Conservation (phyloP, 2,329 filamentous ascomycete species). For the Colletotrichum melonis region DNA sequence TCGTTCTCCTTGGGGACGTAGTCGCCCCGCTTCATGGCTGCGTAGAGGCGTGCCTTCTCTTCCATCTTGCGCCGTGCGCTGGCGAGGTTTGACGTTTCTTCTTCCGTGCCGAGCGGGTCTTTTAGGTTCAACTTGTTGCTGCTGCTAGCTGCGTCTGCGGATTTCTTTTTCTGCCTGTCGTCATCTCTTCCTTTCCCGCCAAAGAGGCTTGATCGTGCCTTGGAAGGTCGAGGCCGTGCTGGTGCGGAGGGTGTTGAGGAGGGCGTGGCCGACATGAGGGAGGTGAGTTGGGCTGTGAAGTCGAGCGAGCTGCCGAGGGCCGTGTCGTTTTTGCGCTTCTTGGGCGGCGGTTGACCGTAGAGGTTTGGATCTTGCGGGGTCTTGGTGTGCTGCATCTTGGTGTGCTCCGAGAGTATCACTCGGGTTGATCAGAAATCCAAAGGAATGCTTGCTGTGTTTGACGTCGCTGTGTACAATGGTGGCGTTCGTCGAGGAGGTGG, state of each 20-base stretch:
- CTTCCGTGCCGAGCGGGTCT: constrained; percentile 65
- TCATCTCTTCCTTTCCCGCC: constrained; percentile 58
- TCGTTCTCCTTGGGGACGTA: constrained; percentile 75
- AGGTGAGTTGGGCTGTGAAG: constrained; percentile 89
- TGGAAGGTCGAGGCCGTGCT: constrained; percentile 62
- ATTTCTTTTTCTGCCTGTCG: constrained; percentile 67
- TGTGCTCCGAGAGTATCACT: too few species aligned
- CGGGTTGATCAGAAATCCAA: background rate
- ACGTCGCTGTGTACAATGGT: too few species aligned
- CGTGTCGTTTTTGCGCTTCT: constrained; percentile 76
- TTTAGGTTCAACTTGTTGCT: constrained; percentile 63
- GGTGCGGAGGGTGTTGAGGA: constrained; percentile 54
- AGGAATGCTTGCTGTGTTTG: background rate
- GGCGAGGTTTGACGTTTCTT: constrained; percentile 75
- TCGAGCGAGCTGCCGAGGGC: constrained; percentile 79
- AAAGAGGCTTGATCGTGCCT: constrained; percentile 77
- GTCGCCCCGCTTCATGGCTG: constrained; percentile 91
- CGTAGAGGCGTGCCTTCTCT: constrained; percentile 89
- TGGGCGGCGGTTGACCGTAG: constrained; percentile 80
- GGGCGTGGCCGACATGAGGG: constrained; percentile 69
- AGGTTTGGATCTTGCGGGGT: constrained; percentile 77
- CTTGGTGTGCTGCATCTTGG: constrained; percentile 16
- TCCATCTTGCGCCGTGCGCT: constrained; percentile 86
- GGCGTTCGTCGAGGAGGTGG: background rate
- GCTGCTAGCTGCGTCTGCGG: constrained; percentile 39